Evolutionary conservation across 768 basidiomycete species (phyloP), one percentile per base, ranked within the genome.

Genomic region (Botryobasidium botryosum): DNA sequence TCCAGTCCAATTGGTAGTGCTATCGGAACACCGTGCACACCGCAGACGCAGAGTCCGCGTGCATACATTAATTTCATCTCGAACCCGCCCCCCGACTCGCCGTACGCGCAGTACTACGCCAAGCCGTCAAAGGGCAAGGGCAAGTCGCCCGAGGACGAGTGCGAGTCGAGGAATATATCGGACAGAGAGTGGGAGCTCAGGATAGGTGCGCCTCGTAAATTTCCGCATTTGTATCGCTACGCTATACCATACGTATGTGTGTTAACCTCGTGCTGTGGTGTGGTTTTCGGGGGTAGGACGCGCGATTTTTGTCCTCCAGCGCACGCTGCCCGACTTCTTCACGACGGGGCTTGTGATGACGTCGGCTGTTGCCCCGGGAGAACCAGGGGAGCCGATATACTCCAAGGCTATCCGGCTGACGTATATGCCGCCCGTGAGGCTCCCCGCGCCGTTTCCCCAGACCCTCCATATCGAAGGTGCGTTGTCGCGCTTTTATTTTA

Each of bases 141-240:
- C n/a, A n/a, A n/a, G n/a, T n/a, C n/a, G n/a, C n/a, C n/a, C n/a
- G n/a, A n/a, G n/a, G n/a, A n/a, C n/a, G n/a, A n/a, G n/a, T n/a
- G n/a, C n/a, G n/a, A n/a, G n/a, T n/a, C n/a, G n/a, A n/a, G n/a
- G 31, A 33, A 17, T 17, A 17, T 83, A 6, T 70, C 78, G 1
- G 82, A 85, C 57, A 64, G 67, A 5, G 82, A 85, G 52, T 85
- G 81, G 81, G 73, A 81, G 54, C 67, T 83, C 40, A 74, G 79
- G 21, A 80, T 79, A 53, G 80, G 82, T 77, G 47, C 42, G 49
- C 18, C 25, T 24, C 1, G 23, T 27, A 21, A 26, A 27, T 26
- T 27, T 15, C 8, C 13, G 13, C 23, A 31, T 1, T 24, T 29
- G 61, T 52, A 35, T 40, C 28, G 39, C 38, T 21, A 46, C 33